Conservation (phyloP, 306 rosid genomes). For the Citrullus colocynthis region DNA sequence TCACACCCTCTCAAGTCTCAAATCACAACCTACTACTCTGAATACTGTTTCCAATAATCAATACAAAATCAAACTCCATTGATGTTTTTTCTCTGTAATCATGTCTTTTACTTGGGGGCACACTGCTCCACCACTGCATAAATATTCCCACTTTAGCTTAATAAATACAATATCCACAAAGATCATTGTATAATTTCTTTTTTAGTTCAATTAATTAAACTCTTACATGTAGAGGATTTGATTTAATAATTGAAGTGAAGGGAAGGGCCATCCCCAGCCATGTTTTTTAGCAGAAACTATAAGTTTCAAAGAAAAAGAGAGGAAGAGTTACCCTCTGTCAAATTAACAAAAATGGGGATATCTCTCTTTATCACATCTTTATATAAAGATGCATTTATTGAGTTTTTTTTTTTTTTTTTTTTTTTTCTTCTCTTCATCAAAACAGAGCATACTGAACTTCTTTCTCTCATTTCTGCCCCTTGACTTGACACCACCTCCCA, state of each 20-base stretch:
- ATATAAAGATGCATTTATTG: slow-evolving; percentile 1
- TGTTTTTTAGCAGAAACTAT: neutral
- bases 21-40: neutral
- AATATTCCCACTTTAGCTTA: neutral
- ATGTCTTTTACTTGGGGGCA: slow-evolving; percentile 4
- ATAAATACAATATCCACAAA: neutral
- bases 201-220: neutral
- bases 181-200: neutral
- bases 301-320: neutral
- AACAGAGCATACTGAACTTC: neutral
- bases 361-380: neutral
- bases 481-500: slow-evolving; percentile 51
- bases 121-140: neutral
- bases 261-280: slow-evolving; percentile 7
- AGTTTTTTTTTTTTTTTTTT: neutral
- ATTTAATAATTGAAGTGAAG: neutral
- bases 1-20: neutral
- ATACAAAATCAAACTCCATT: slow-evolving; percentile 1
- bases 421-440: neutral
- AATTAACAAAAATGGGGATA: neutral
- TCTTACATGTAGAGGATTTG: neutral
- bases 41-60: neutral
- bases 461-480: slow-evolving; percentile 19
- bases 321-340: neutral
- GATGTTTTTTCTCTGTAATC: neutral